Evolutionary conservation across 2,329 filamentous ascomycete genomes (phyloP).

Genomic region (Pseudogymnoascus destructans): DNA sequence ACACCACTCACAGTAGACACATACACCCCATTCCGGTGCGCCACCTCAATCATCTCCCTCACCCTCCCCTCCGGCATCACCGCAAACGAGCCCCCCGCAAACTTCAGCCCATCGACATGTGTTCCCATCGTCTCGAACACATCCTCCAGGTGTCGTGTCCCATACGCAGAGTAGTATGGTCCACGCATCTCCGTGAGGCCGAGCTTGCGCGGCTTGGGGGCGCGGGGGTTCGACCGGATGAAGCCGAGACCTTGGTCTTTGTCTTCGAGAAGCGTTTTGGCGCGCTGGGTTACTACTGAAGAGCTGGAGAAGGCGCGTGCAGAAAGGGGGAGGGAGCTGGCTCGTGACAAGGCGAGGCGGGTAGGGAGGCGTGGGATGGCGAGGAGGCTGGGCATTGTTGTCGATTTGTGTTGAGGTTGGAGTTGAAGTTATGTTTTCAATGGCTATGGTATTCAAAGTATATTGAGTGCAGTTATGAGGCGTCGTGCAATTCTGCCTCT

Average conservation of each 20-base stretch:
- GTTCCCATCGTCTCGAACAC: constrained; percentile 41
- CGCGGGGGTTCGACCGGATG: constrained; percentile 35
- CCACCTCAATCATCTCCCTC: constrained; percentile 35
- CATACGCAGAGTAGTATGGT: constrained; percentile 42
- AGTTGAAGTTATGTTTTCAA: background rate
- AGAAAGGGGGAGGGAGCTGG: background rate
- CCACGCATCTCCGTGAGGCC: constrained; percentile 43
- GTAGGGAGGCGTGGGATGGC: background rate
- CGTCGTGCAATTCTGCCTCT: background rate
- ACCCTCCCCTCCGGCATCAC: constrained; percentile 35
- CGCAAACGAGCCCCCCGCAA: constrained; percentile 40
- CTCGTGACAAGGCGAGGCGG: background rate
- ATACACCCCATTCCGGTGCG: constrained; percentile 37
- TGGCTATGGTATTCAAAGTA: background rate
- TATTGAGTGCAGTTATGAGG: background rate
- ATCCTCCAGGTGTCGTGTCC: constrained; percentile 38
- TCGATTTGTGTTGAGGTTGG: background rate
- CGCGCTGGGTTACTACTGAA: background rate
- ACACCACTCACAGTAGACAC: constrained; percentile 34
- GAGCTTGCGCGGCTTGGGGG: constrained; percentile 35
- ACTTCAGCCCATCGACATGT: constrained; percentile 42
- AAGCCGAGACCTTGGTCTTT: constrained; percentile 37
- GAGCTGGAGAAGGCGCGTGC: background rate
- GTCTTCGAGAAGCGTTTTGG: constrained; percentile 33
- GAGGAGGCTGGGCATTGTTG: background rate